Base-by-base conservation (phyloP, 2,329 filamentous ascomycete genomes). In the Blastomyces emzantsi region DNA sequence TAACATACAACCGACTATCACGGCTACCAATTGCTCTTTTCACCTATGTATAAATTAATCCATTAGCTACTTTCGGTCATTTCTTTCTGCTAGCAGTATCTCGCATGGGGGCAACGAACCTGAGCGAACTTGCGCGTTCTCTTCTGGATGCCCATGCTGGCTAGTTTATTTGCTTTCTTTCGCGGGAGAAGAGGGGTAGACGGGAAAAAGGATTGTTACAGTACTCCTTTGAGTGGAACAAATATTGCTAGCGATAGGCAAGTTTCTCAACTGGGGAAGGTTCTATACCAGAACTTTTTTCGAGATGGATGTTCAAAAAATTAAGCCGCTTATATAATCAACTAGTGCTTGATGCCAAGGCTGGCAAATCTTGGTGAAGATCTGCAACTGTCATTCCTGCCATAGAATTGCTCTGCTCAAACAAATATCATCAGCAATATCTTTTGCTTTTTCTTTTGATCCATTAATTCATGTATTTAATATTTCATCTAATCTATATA, bases 91-190 rank as follows among this genome's bases (percentile, higher is more conserved):
- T 8, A 13, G 11, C 13, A 28, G n/a, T 43, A 41, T 11, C 3
- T 6, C 17, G 9, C 33, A 28, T 2, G 1, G 13, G 43, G 22
- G 15, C 15, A 74, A 64, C 78, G 65, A 72, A 85, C 85, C 74
- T 83, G 80, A 60, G 87, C 93, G 76, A 96, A 97, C 80, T 97
- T 97, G 80, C 92, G 87, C 62, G 90, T 96, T 76, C 87, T 90
- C 81, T 96, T 96, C 67, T 87, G 85, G 69, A 92, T 85, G 78
- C 92, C 92, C 93, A 97, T 97, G n/a, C 13, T 15, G 19, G 41
- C n/a, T 55, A 11, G 28, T 30, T 15, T n/a, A 4, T 28, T n/a
- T 11, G 11, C 19, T 30, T n/a, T 11, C 52, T n/a, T 11, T n/a
- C 19, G 9, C 19, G 30, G 52, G 7, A 33, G 30, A 33, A 33